phyloP scores from a whole-genome alignment of 345 rosid genomes.

The Aquilaria malaccensis region DNA sequence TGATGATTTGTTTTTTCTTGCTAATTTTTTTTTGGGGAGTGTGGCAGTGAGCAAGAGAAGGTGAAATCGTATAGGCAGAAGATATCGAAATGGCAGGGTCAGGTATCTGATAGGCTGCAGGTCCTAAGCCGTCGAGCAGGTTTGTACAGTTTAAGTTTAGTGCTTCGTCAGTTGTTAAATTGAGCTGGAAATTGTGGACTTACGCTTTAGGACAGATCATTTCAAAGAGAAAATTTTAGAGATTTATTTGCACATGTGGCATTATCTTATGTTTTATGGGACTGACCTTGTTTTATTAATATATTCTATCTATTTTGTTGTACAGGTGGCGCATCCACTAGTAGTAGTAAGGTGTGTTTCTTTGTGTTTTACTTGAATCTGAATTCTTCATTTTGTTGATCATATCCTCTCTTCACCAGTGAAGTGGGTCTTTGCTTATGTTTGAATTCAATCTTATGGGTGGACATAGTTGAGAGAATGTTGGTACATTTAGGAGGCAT shows the following conservation, averaged over 20 bases:
- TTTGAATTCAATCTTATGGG: too few species aligned
- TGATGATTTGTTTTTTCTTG: slow-evolving; percentile 4
- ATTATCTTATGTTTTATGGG: not conserved
- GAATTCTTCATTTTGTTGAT: too few species aligned
- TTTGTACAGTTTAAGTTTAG: slow-evolving; percentile 4
- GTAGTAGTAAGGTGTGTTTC: slow-evolving; percentile 54
- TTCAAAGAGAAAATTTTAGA: not conserved
- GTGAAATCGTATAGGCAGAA: slow-evolving; percentile 76
- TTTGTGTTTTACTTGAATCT: not conserved
- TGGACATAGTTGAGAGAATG: too few species aligned
- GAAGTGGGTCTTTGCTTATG: too few species aligned
- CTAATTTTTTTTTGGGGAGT: not conserved
- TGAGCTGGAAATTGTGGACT: not conserved
- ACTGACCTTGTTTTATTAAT: too few species aligned
- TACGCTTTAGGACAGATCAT: not conserved
- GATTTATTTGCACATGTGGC: not conserved
- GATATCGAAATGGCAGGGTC: slow-evolving; percentile 86
- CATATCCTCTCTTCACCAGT: too few species aligned
- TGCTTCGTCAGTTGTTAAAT: slow-evolving; percentile 10
- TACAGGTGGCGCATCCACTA: slow-evolving; percentile 54
- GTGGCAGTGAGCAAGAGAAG: slow-evolving; percentile 66
- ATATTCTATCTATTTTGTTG: slow-evolving; percentile 4
- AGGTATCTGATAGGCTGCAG: slow-evolving; percentile 81
- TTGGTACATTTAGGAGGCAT: too few species aligned
- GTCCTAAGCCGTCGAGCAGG: slow-evolving; percentile 58